Evolutionary conservation across 345 rosid genomes (phyloP).

Genomic region (Kernera saxatilis): DNA sequence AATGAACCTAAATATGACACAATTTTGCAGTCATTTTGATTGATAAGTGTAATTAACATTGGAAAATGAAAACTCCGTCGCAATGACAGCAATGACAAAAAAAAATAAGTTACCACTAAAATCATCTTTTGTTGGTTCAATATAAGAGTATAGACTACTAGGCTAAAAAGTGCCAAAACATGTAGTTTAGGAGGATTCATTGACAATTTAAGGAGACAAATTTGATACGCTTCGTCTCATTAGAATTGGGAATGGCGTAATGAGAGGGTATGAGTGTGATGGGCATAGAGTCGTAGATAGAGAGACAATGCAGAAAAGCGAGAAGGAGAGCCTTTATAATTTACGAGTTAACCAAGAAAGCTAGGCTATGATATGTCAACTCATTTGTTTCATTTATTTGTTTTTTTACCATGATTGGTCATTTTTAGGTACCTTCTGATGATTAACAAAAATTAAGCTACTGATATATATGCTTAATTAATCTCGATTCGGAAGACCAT

Average conservation of each 20-base stretch:
- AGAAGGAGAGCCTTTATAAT: background rate
- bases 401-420: conserved; percentile 1
- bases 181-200: background rate
- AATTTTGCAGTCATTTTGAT: too few species aligned
- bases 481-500: background rate
- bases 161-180: background rate
- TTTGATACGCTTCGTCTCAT: background rate
- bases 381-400: background rate
- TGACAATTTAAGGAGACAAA: conserved; percentile 8
- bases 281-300: conserved; percentile 17
- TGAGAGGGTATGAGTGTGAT: conserved; percentile 21
- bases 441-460: background rate
- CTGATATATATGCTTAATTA: background rate
- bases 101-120: background rate
- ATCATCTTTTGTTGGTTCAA: background rate
- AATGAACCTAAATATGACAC: too few species aligned
- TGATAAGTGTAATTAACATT: too few species aligned
- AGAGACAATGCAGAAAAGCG: conserved; percentile 4
- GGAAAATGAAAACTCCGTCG: background rate
- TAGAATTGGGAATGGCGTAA: conserved; percentile 13
- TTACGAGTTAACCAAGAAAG: background rate
- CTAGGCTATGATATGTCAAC: background rate
- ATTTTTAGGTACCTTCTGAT: background rate
- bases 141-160: background rate
- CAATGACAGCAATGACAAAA: background rate